phyloP scores from a whole-genome alignment of 2,329 filamentous ascomycete genomes.

The Rhinocladiella similis region DNA sequence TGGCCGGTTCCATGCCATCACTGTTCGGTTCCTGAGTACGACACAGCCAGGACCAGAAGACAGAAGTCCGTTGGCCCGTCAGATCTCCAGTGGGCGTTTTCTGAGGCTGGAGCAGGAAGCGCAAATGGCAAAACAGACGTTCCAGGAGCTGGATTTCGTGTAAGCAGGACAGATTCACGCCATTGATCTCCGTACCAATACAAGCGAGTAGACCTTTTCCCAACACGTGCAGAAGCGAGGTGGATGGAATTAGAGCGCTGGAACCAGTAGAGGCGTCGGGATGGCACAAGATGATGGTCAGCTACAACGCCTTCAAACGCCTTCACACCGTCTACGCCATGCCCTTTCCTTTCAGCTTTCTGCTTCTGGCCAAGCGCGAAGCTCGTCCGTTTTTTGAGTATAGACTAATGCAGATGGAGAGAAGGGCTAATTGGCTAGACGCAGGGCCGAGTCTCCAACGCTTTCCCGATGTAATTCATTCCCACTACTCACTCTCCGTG shows the following conservation, averaged over 20 bases:
- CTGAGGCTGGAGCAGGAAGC: conserved; percentile 13
- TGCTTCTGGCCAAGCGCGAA: conserved; percentile 6
- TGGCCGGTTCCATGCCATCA: neutral
- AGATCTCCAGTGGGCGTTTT: conserved; percentile 2
- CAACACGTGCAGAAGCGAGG: conserved; percentile 10
- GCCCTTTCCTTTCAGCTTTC: conserved; percentile 23
- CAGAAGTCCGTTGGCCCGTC: conserved; percentile 1
- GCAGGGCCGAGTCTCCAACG: neutral
- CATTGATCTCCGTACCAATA: conserved; percentile 3
- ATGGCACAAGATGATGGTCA: conserved; percentile 4
- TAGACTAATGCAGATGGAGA: neutral
- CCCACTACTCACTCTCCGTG: neutral
- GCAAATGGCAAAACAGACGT: conserved; percentile 13
- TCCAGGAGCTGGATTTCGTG: conserved; percentile 8
- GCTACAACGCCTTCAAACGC: conserved; percentile 4
- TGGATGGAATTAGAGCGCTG: conserved; percentile 20
- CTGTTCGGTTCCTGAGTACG: neutral
- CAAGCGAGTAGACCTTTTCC: neutral
- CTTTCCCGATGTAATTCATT: neutral
- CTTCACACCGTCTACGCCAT: conserved; percentile 2
- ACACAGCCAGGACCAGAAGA: neutral
- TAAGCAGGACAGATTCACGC: conserved; percentile 15
- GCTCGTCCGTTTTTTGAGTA: conserved; percentile 8
- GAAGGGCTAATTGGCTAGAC: neutral
- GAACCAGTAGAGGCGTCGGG: neutral